Evolutionary conservation across 495 filamentous ascomycete genomes (phyloP).

Genomic region (Lindgomyces ingoldianus): DNA sequence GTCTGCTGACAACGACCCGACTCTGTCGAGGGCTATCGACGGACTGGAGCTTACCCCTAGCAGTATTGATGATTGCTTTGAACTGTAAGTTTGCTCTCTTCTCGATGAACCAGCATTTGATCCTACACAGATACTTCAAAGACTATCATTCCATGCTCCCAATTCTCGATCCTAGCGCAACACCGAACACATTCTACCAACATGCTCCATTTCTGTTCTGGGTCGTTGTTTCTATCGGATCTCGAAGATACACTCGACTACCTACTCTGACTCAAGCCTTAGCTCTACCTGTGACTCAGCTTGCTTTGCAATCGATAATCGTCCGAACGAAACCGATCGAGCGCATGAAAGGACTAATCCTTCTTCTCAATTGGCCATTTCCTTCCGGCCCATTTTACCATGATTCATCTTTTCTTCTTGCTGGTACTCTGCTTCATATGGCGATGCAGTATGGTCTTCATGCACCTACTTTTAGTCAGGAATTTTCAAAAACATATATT

Average conservation of each 20-base stretch:
- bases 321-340: neutral
- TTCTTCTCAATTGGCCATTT: conserved; percentile 11
- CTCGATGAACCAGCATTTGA: neutral
- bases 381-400: neutral
- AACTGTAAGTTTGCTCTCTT: conserved; percentile 4
- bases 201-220: conserved; percentile 4
- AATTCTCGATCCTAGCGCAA: conserved; percentile 1
- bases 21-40: conserved; percentile 3
- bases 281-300: conserved; percentile 4
- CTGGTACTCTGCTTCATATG: neutral
- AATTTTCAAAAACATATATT: conserved; percentile 1
- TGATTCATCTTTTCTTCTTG: conserved; percentile 9
- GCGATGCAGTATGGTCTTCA: conserved; percentile 4
- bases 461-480: conserved; percentile 11
- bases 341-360: conserved; percentile 4
- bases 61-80: conserved; percentile 11
- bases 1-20: neutral
- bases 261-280: conserved; percentile 5
- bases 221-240: conserved; percentile 12
- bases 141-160: conserved; percentile 13
- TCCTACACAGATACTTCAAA: conserved; percentile 8
- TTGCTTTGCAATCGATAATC: conserved; percentile 4
- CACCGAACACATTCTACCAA: conserved; percentile 9
- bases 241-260: conserved; percentile 4
- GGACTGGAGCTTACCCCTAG: conserved; percentile 5